Evolutionary conservation across 371 early-diverging fungal genomes (phyloP).

Genomic region (Saksenaea oblongispora): DNA sequence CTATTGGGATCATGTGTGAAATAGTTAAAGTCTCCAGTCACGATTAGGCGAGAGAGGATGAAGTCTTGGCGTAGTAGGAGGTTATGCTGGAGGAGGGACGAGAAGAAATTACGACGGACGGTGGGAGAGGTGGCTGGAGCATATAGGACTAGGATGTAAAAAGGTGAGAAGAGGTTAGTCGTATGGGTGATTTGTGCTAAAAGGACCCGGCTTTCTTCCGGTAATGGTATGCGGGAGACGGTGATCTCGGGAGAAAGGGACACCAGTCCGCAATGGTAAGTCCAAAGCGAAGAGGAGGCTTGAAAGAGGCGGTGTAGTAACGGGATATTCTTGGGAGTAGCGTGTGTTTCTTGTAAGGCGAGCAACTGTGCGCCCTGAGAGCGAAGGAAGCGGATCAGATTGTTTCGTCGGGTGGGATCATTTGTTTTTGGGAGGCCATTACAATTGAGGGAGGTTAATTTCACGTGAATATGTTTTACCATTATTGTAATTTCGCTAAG

Average conservation of each 20-base stretch:
- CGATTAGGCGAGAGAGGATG: too few relatives aligned
- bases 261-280: constrained; percentile 6
- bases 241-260: neutral
- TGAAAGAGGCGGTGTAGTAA: neutral
- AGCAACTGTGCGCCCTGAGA: neutral
- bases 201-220: too few relatives aligned
- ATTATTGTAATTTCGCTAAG: too few relatives aligned
- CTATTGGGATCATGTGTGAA: too few relatives aligned
- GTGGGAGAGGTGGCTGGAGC: constrained; percentile 2
- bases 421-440: constrained; percentile 7
- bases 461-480: too few relatives aligned
- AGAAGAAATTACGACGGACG: neutral
- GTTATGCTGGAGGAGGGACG: neutral
- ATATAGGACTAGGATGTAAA: constrained; percentile 7
- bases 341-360: constrained; percentile 8
- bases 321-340: neutral
- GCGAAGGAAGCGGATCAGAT: constrained; percentile 1
- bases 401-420: neutral
- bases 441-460: constrained; percentile 8
- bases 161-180: neutral
- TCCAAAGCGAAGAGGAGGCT: neutral
- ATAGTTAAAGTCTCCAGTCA: too few relatives aligned
- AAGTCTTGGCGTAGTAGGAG: neutral
- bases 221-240: neutral
- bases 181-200: too few relatives aligned